These are phyloP conservation scores for Ceratobasidium papillatum DNA, from an alignment of 1,284 basidiomycete species.

Conservation along the genomic window DNA sequence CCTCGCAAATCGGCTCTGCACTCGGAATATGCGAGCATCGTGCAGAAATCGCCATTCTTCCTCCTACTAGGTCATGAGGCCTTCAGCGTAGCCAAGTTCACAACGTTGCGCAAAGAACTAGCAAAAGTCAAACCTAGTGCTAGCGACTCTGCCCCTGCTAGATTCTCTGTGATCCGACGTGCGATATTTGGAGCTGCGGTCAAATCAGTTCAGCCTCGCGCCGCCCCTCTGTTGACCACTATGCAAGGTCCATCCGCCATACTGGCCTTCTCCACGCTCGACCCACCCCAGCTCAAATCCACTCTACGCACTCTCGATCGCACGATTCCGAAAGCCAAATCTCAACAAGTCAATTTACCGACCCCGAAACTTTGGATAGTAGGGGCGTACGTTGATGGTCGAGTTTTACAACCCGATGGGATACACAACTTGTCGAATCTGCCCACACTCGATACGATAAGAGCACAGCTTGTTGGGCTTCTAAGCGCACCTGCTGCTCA, in stretches of 20 bases:
- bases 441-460: slow-evolving; percentile 73
- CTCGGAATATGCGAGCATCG: slow-evolving; percentile 73
- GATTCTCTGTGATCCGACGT: slow-evolving; percentile 70
- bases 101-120: slow-evolving; percentile 72
- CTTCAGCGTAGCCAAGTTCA: slow-evolving; percentile 69
- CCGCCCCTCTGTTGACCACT: slow-evolving; percentile 45
- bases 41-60: slow-evolving; percentile 63
- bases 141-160: slow-evolving; percentile 45
- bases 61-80: slow-evolving; percentile 76
- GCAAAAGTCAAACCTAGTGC: slow-evolving; percentile 60
- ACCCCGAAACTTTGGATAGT: slow-evolving; percentile 61
- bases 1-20: slow-evolving; percentile 79
- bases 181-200: slow-evolving; percentile 76
- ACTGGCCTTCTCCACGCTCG: slow-evolving; percentile 69
- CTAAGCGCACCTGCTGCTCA: slow-evolving; percentile 75
- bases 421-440: slow-evolving; percentile 70
- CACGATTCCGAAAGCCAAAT: slow-evolving; percentile 58
- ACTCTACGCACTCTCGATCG: slow-evolving; percentile 74
- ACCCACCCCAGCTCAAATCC: slow-evolving; percentile 73
- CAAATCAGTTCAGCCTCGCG: slow-evolving; percentile 47
- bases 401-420: slow-evolving; percentile 66
- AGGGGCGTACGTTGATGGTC: slow-evolving; percentile 78
- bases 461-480: slow-evolving; percentile 78
- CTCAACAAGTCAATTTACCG: slow-evolving; percentile 53
- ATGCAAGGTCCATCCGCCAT: slow-evolving; percentile 67